Percentiles rank a stretch among this genome's conserved stretches.
Evolutionary conservation across 208 protist species (phyloP).

Genomic region (Acanthamoeba triangularis): DNA sequence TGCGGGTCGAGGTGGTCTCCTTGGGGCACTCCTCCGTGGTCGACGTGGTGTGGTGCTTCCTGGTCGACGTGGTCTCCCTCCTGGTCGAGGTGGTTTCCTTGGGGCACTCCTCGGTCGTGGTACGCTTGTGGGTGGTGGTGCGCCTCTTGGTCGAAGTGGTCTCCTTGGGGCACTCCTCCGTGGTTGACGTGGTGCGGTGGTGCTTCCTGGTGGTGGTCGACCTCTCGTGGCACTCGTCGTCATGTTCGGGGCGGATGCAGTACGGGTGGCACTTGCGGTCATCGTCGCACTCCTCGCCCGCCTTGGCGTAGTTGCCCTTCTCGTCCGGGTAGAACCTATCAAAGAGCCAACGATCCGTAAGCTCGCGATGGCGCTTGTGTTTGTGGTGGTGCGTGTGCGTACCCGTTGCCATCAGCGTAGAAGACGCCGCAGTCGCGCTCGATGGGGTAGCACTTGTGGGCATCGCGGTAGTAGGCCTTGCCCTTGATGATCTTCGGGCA

Average conservation of each 20-base stretch:
- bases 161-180: not conserved
- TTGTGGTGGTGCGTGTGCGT: not conserved
- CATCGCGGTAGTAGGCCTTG: constrained; percentile 4
- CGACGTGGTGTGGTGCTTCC: not conserved
- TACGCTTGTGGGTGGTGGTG: not conserved
- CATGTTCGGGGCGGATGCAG: not conserved
- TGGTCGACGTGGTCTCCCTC: not conserved
- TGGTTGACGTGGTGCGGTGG: not conserved
- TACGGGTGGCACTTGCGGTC: not conserved
- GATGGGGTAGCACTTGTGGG: not conserved
- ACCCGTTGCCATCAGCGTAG: constrained; percentile 6
- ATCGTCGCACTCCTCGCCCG: not conserved
- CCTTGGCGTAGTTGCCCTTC: not conserved
- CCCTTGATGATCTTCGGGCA: constrained; percentile 21
- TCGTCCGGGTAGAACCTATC: not conserved
- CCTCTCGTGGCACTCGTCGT: not conserved
- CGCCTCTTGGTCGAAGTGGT: not conserved
- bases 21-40: no score
- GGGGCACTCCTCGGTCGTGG: not conserved
- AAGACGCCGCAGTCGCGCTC: not conserved
- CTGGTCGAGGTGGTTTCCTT: not conserved
- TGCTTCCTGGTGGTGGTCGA: not conserved
- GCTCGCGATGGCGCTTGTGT: not conserved
- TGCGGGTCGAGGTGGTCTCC: not conserved
- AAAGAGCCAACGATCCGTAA: not conserved